Evolutionary conservation across 208 protist genomes (phyloP).

Genomic region (Leishmania tarentolae): DNA sequence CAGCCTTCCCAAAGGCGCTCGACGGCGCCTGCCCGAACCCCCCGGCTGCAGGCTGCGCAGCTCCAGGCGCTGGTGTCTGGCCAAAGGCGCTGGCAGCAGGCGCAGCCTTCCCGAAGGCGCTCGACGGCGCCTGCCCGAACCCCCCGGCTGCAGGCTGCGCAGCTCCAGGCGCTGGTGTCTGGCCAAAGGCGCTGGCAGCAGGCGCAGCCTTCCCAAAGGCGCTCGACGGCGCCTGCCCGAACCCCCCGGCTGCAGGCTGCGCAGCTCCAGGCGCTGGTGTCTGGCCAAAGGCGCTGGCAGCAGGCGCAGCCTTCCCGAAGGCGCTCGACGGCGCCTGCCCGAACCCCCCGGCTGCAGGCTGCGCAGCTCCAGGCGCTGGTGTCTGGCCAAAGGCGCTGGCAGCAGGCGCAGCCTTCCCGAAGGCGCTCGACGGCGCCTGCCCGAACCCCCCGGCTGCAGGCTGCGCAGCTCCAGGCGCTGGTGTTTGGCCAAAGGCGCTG

Average conservation of each 20-base stretch:
- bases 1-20: slow-evolving; percentile 1
- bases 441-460: background rate
- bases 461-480: background rate
- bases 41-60: background rate
- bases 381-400: background rate
- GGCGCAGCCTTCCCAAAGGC: background rate
- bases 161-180: slow-evolving; percentile 5
- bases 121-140: background rate
- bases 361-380: background rate
- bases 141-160: background rate
- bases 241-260: background rate
- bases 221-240: slow-evolving; percentile 11
- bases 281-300: slow-evolving; percentile 21
- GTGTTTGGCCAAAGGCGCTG: background rate
- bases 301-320: slow-evolving; percentile 9
- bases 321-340: slow-evolving; percentile 1
- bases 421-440: slow-evolving; percentile 8
- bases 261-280: slow-evolving; percentile 1
- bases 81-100: slow-evolving; percentile 4
- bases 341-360: background rate
- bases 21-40: background rate
- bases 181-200: too few relatives aligned
- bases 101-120: slow-evolving; percentile 4
- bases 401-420: slow-evolving; percentile 9
- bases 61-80: background rate